A percentile compares a stretch with the other conserved stretches of the same genome.
These are phyloP conservation scores for Podospora sp. DNA, from an alignment of 495 filamentous ascomycete genomes.

Conservation along the genomic window DNA sequence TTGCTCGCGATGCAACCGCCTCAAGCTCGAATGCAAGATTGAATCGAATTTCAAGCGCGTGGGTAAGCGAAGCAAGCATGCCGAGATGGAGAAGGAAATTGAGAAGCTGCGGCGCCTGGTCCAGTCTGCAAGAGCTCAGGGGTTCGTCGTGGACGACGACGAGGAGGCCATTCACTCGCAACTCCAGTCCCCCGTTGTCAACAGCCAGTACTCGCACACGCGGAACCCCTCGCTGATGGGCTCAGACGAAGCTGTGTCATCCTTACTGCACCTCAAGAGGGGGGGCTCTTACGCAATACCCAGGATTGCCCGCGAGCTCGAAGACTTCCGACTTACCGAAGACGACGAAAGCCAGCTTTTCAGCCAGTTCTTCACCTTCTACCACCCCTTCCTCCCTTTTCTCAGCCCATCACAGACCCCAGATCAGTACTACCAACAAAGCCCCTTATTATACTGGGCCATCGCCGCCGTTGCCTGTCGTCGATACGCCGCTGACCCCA, in stretches of 20 bases:
- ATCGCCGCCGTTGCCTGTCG: conserved; percentile 81
- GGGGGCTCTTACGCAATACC: conserved; percentile 56
- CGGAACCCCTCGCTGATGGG: conserved; percentile 68
- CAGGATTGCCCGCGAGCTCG: conserved; percentile 61
- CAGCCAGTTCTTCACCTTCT: conserved; percentile 75
- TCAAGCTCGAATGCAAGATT: conserved; percentile 87
- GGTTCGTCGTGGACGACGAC: conserved; percentile 56
- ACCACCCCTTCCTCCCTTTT: conserved; percentile 85
- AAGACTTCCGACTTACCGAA: conserved; percentile 71
- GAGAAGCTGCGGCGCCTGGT: conserved; percentile 56
- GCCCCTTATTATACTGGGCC: conserved; percentile 82
- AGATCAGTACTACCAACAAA: conserved; percentile 73
- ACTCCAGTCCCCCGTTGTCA: conserved; percentile 58
- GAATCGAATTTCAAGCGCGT: conserved; percentile 92
- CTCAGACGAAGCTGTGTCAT: conserved; percentile 82
- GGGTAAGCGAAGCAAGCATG: conserved; percentile 86
- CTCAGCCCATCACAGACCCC: conserved; percentile 70
- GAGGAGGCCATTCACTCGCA: conserved; percentile 48
- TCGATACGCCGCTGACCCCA: conserved; percentile 66
- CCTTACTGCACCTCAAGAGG: conserved; percentile 72
- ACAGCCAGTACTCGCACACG: conserved; percentile 58
- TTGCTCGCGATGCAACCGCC: conserved; percentile 82
- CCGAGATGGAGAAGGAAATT: conserved; percentile 90
- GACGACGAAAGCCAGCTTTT: conserved; percentile 77
- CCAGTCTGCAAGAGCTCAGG: conserved; percentile 51